Base-by-base conservation (phyloP, 345 rosid genomes). In the Eutrema heterophyllum region DNA sequence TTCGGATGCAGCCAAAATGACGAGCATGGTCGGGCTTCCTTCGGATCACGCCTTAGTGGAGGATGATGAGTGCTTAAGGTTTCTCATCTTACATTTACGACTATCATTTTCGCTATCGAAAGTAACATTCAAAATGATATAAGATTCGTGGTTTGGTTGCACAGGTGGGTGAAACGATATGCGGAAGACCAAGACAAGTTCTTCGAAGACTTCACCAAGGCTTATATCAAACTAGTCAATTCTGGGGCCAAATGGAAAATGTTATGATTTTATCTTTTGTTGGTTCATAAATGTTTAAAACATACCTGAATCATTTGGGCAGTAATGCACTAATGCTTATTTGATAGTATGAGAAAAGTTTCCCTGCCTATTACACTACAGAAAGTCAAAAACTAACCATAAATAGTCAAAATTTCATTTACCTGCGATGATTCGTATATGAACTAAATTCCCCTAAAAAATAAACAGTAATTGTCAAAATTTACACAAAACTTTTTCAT, bases 11-110 rank as follows among this genome's bases (percentile, higher is more conserved):
- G 95, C 67, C 64, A 89, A 86, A 44, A 89, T 88, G 97, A 49
- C 90, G 9, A 87, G 83, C 81, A 87, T 91, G 97, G 80, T 89
- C 18, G 96, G 98, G 64, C 96, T 91, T 77, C 95, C 96, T 82
- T 89, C 97, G 46, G 96, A 94, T 82, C 98, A 73, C 70, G 92
- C 89, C 58, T 83, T 91, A 21, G 88, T 83, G 30, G 93, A 88
- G 70, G 97, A 94, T 65, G 81, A 79, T 40, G 95, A 89, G 69
- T 91, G 98, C 81, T 73, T 88, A 81, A 89, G 97, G 98, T 94
- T 76, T 5, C 56, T 63, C 41, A 41, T 72, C 45, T 18, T 18
- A 18, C 21, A 18, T 18, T 1, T 18, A 21, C 24, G 24, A 21
- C 24, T 1, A 21, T 21, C 24, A 21, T 21, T 21, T 21, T 21